Evolutionary conservation across 192 early-diverging fungal genomes (phyloP), one percentile per base, ranked within the genome.

Genomic region (Spizellomyces sp.): DNA sequence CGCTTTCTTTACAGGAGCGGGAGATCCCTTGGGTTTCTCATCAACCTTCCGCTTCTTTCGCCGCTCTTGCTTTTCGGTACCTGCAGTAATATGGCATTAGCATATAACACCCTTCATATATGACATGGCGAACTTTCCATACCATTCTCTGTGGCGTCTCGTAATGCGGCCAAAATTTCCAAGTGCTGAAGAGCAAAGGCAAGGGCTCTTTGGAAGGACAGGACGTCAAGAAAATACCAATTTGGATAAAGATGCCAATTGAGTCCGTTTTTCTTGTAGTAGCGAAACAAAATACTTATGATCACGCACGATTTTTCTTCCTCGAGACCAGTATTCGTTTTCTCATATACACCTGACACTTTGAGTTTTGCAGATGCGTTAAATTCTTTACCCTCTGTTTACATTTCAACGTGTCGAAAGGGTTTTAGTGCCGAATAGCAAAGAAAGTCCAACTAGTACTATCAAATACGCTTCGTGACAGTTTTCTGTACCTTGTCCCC

Each of bases 1-100:
- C 27, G 56, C 54, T 44, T 69, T 69, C 56, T 69, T 69, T 15
- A 52, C 58, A 27, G 54, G 50, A 9, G 36, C 44, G 43, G 60
- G 10, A 4, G 70, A 8, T 0, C 48, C n/a, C 8, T 52, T 68
- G 0, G 66, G 58, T 45, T 75, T 75, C 48, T 75, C 73, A 21
- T 74, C 72, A 9, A 74, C 9, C 44, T 74, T 74, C 9, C 73
- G 56, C 66, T 75, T 75, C 48, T 75, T 75, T 14, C 73, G 73
- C 14, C 69, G 57, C 17, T 70, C 69, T 46, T 43, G 69, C 45
- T 70, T 70, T 15, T 70, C 69, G 22, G 69, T 62, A 12, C 69
- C 69, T 70, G 27, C n/a, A 14, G 4, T 17, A 7, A 61, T 41
- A n/a, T 56, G 7, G 22, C 9, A 61, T 61, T 42, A 61, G 59